A percentile compares a stretch with the other conserved stretches of the same genome.
Conservation (phyloP, 2,329 filamentous ascomycete genomes). For the Nothophaeocryptopus gaeumannii region DNA sequence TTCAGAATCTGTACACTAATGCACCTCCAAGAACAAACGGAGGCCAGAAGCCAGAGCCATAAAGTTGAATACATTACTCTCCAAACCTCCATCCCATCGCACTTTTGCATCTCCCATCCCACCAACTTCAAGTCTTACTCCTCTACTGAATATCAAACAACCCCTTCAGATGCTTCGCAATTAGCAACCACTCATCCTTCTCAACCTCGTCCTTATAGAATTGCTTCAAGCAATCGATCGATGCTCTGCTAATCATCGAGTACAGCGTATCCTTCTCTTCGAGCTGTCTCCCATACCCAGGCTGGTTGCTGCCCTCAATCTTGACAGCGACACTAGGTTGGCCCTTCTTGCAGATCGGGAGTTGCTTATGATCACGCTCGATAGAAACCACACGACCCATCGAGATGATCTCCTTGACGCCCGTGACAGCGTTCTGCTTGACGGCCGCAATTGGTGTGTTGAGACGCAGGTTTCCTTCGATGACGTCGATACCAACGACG, state of each 20-base stretch:
- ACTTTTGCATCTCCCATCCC: too few relatives aligned
- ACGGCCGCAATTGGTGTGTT: slow-evolving; percentile 89
- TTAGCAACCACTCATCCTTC: slow-evolving; percentile 90
- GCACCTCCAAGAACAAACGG: too few relatives aligned
- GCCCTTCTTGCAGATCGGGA: slow-evolving; percentile 88
- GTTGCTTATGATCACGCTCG: slow-evolving; percentile 95
- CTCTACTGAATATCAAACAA: slow-evolving; percentile 67
- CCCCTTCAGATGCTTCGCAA: slow-evolving; percentile 86
- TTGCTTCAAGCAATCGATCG: slow-evolving; percentile 94
- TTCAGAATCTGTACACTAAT: too few relatives aligned
- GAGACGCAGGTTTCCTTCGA: slow-evolving; percentile 81
- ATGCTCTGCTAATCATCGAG: slow-evolving; percentile 78
- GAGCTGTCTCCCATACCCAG: slow-evolving; percentile 88
- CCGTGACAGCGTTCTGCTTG: slow-evolving; percentile 74
- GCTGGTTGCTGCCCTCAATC: slow-evolving; percentile 91
- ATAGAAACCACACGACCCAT: slow-evolving; percentile 95
- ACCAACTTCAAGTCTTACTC: not conserved
- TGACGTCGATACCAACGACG: slow-evolving; percentile 89
- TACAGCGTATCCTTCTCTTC: slow-evolving; percentile 89
- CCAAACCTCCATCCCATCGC: too few relatives aligned
- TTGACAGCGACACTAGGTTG: slow-evolving; percentile 97
- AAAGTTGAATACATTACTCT: too few relatives aligned
- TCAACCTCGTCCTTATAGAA: slow-evolving; percentile 85
- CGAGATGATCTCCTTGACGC: slow-evolving; percentile 76
- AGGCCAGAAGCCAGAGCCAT: too few relatives aligned